Evolutionary conservation across 2,329 filamentous ascomycete species (phyloP), one percentile per base, ranked within the genome.

Genomic region (Falciphora oryzae): DNA sequence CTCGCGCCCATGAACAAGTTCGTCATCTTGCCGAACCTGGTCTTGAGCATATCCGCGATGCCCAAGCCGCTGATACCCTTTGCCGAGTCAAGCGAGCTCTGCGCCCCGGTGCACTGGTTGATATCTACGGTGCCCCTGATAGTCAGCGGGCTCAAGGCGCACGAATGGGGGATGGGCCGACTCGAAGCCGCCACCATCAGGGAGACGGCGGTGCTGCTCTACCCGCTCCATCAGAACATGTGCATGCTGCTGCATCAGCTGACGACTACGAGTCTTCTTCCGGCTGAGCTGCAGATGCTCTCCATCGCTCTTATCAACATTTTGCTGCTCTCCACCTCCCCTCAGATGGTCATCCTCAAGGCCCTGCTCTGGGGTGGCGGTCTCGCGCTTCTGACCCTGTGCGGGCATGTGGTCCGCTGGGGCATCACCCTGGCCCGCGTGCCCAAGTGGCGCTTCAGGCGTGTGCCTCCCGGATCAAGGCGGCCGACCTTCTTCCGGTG

Each of bases 371-470:
- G 91, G 91, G 81, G 88, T 59, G 89, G 94, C n/a, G 93, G 93
- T 1, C 75, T 97, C 35, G 83, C 86, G 59, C 75, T 96, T 22
- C 86, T 97, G 63, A 77, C 94, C 4, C 79, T 85, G 7, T 96
- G 92, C 72, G 85, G 86, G 35, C 83, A 87, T 35, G 85, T 95
- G 16, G 85, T 98, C 50, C 84, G 83, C 70, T 96, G 92, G 90
- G 93, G 91, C 59, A 89, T 98, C 63, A 85, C 89, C 31, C 79
- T 99, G 66, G 93, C 94, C 62, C 85, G 94, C 65, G 91, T 98
- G 25, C 95, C 95, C 2, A 92, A 88, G 70, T 97, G 94, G 92
- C 90, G 93, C 58, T 93, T 98, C 71, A 85, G 87, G 70, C 85
- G 88, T 64, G 78, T 81, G 25, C 74, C 78, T 1, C 73, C 72